Evolutionary conservation across 805 yeast species (phyloP).

Genomic region (Metschnikowia lachancei): DNA sequence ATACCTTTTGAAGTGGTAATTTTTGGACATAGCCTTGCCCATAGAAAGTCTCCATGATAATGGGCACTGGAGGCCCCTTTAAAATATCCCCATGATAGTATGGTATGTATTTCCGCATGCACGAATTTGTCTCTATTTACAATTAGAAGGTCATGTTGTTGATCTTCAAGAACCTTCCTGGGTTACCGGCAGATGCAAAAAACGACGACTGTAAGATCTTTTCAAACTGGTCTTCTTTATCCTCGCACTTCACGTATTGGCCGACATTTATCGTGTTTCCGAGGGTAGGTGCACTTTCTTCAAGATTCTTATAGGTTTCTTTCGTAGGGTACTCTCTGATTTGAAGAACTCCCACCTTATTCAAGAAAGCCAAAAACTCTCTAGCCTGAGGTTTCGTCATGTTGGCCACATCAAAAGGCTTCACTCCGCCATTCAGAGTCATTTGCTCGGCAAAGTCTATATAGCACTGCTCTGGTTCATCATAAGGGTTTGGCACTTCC

Average conservation of each 20-base stretch:
- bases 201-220: slow-evolving; percentile 28
- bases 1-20: too few relatives aligned
- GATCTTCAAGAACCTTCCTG: slow-evolving; percentile 35
- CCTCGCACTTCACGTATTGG: slow-evolving; percentile 19
- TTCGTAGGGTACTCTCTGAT: slow-evolving; percentile 35
- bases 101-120: too few relatives aligned
- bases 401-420: slow-evolving; percentile 26
- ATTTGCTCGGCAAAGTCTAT: slow-evolving; percentile 51
- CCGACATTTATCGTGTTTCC: slow-evolving; percentile 15
- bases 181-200: slow-evolving; percentile 41
- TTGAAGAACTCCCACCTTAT: slow-evolving; percentile 31
- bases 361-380: slow-evolving; percentile 32
- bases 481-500: slow-evolving; percentile 54
- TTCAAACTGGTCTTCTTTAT: slow-evolving; percentile 29
- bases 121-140: slow-evolving; percentile 12
- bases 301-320: slow-evolving; percentile 19
- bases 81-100: too few relatives aligned
- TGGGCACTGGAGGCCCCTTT: neutral
- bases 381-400: slow-evolving; percentile 32
- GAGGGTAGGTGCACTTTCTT: slow-evolving; percentile 11
- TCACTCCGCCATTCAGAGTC: slow-evolving; percentile 33
- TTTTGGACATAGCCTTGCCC: too few relatives aligned
- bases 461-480: slow-evolving; percentile 50
- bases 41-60: too few relatives aligned
- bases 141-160: slow-evolving; percentile 23